Percentiles rank a stretch among this genome's conserved stretches.
Evolutionary conservation across 192 early-diverging fungal species (phyloP).

Genomic region (Mortierella claussenii): DNA sequence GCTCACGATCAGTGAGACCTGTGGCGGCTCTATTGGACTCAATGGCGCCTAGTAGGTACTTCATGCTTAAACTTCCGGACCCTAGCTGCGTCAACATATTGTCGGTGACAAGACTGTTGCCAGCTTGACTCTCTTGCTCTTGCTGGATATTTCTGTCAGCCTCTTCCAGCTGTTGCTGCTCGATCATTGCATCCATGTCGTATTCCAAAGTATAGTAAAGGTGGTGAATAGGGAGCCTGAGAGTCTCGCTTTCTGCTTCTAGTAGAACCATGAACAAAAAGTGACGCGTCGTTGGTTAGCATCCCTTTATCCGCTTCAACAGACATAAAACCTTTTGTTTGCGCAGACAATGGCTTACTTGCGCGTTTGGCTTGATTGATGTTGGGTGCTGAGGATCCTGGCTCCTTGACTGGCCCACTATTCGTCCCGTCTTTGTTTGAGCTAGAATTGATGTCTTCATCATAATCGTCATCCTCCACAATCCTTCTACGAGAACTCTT

Average conservation of each 20-base stretch:
- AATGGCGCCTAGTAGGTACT: constrained; percentile 82
- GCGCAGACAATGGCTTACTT: too few relatives aligned
- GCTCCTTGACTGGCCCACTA: too few relatives aligned
- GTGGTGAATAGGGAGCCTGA: constrained; percentile 65
- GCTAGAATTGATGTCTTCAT: constrained; percentile 25
- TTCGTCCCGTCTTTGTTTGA: background rate
- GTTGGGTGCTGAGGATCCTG: background rate
- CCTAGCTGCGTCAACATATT: constrained; percentile 35
- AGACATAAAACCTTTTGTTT: too few relatives aligned
- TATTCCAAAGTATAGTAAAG: constrained; percentile 75
- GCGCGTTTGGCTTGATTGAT: background rate
- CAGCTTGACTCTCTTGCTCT: constrained; percentile 34
- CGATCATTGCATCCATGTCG: constrained; percentile 67
- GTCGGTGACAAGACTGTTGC: constrained; percentile 20
- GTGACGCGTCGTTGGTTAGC: too few relatives aligned
- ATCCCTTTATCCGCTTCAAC: too few relatives aligned
- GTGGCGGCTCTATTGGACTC: constrained; percentile 74
- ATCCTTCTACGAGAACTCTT: constrained; percentile 34
- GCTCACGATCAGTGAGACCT: constrained; percentile 71
- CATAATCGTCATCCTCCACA: constrained; percentile 52
- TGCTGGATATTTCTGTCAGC: constrained; percentile 42
- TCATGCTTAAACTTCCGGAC: constrained; percentile 51
- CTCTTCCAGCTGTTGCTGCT: constrained; percentile 57
- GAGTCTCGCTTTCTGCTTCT: constrained; percentile 26
- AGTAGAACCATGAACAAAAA: background rate